Percentiles rank a stretch among this genome's conserved stretches.
Conservation (phyloP, 2,329 filamentous ascomycete species). For the Xylaria sp. region DNA sequence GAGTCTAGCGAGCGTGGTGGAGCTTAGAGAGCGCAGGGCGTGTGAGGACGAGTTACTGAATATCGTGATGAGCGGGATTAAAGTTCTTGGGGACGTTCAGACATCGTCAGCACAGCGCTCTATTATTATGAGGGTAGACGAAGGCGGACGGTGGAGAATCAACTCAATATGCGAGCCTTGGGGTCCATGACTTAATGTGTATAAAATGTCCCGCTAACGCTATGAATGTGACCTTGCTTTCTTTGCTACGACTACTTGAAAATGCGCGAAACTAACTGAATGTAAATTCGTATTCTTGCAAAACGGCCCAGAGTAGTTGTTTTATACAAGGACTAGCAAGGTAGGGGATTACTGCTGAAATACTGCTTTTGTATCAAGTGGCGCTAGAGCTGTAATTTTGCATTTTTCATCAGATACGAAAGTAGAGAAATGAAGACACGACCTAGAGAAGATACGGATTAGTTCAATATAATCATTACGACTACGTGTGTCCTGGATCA, state of each 20-base stretch:
- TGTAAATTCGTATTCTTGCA: background rate
- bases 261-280: background rate
- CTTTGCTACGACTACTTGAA: background rate
- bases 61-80: slow-evolving; percentile 53
- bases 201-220: background rate
- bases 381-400: no score
- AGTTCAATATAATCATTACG: background rate
- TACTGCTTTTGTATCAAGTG: no score
- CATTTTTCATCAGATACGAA: no score
- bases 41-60: slow-evolving; percentile 51
- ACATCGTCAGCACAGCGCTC: slow-evolving; percentile 16
- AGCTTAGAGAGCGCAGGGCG: slow-evolving; percentile 44
- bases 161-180: slow-evolving; percentile 36
- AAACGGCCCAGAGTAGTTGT: background rate
- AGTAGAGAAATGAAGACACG: background rate
- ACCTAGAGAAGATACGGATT: background rate
- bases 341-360: no score
- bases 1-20: slow-evolving; percentile 41
- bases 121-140: slow-evolving; percentile 53
- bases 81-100: slow-evolving; percentile 39
- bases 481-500: background rate
- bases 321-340: background rate
- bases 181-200: slow-evolving; percentile 31
- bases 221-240: background rate
- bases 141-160: slow-evolving; percentile 57